Base-by-base conservation (phyloP, 2,329 filamentous ascomycete genomes). In the Colletotrichum euphorbiae region DNA sequence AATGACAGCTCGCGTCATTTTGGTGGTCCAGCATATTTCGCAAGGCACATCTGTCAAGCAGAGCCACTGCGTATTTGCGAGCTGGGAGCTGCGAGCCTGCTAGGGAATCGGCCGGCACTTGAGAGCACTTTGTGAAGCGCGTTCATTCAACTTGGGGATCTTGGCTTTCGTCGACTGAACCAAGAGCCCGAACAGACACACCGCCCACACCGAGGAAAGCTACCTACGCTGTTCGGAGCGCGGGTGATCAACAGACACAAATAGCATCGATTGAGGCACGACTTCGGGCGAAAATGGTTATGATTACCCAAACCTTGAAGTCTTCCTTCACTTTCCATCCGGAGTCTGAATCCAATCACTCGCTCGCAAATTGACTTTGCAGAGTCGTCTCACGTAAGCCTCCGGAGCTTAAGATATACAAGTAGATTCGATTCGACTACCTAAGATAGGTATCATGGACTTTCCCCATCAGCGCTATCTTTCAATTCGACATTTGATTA, bases 1-100 rank as follows among this genome's bases (percentile, higher is more conserved):
- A 69, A 62, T 69, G 24, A 52, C 50, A 67, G 13, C 61, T 50
- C 52, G 61, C 65, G 21, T 21, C 40, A 50, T 31, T 40, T 24
- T 28, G 28, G 17, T 33, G 51, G 51, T n/a, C 54, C 19, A 40
- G 43, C 59, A 50, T 24, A 24, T 24, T 24, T 55, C 40, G 21
- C 42, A 17, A 28, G 13, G 33, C 50, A 36, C 33, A 42, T 48
- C 36, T 36, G 43, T 57, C 57, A 45, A 24, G 31, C 8, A 33
- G n/a, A 11, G 33, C 13, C 19, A 48, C 24, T 24, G 24, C 24
- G 3, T 24, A 24, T 24, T 24, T 24, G 24, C 21, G 4, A 21
- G 21, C 21, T 21, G 21, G 3, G 21, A 21, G 21, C 21, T 21
- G 21, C 24, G 24, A 24, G 24, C 24, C 24, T 24, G 4, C 24